Base-by-base conservation (phyloP, 371 early-diverging fungal genomes). In the Thermomucor indicae-seudaticae region DNA sequence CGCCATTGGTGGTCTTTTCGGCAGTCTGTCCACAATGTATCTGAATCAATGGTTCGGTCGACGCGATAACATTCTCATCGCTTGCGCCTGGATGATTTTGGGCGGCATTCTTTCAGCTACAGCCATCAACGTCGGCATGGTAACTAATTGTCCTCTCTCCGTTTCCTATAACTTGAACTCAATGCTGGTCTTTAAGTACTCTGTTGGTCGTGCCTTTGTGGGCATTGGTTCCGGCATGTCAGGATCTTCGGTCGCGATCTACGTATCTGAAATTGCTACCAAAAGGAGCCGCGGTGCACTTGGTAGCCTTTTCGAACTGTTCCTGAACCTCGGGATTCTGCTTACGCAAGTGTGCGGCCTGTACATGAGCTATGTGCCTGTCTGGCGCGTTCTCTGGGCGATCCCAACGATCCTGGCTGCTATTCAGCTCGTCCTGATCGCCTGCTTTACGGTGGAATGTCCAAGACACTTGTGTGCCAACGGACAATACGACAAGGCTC, bases 221-320 rank as follows among this genome's bases (percentile, higher is more conserved):
- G 99, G 99, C 38, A 44, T 96, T 42, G 95, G 84, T 6, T 78
- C 85, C 34, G 97, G 96, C 19, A 76, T 83, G 67, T 65, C 59
- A 11, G 74, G 74, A 12, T 67, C 74, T n/a, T 70, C 66, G 10
- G 65, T 67, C 19, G 65, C 68, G 7, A 75, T 88, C 47, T 97
- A 95, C 64, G 76, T 96, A 24, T 80, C 85, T 5, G 92, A 95
- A 62, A 80, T 97, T 27, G 79, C 95, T 4, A 90, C 96, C 0
- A 67, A 76, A 7, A 71, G 72, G 28, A 68, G 69, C 43, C 81
- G 93, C 22, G 97, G 96, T 29, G 75, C 83, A 3, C 71, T 91
- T 39, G 89, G 74, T 4, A 60, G 54, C 34, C 50, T 73, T 7
- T 73, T 70, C 49, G 74, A 73, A 63, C 48, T 73, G 7, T 73